These are phyloP conservation scores for Thelonectria discophora DNA, from an alignment of 2,329 filamentous ascomycete genomes.

Conservation along the genomic window DNA sequence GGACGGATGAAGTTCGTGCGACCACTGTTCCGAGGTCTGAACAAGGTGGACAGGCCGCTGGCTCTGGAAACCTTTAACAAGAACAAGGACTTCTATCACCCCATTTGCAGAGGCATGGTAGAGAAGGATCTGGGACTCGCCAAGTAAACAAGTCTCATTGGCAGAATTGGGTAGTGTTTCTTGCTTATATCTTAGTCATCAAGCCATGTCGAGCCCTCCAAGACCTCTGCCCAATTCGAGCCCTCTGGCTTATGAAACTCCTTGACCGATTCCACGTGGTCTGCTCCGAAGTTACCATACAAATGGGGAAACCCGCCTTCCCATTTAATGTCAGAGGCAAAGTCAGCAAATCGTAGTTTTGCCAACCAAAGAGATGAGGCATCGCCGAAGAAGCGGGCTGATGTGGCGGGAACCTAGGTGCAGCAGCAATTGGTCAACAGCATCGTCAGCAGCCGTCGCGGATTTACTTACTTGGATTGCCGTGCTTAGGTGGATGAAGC, in stretches of 20 bases:
- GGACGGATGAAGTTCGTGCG: slow-evolving; percentile 98
- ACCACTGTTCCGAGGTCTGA: slow-evolving; percentile 80
- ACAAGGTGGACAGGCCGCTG: slow-evolving; percentile 75
- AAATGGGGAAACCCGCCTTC: slow-evolving; percentile 68
- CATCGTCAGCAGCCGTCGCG: not conserved
- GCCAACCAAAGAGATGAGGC: slow-evolving; percentile 57
- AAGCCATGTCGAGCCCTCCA: slow-evolving; percentile 54
- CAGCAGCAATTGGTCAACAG: not conserved
- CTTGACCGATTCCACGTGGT: slow-evolving; percentile 58
- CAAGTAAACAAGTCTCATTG: not conserved
- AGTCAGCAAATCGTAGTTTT: slow-evolving; percentile 61
- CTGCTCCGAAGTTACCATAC: slow-evolving; percentile 65
- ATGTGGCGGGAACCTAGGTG: slow-evolving; percentile 56
- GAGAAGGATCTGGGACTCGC: slow-evolving; percentile 77
- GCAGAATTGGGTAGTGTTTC: no score
- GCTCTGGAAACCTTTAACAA: slow-evolving; percentile 85
- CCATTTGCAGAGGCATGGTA: slow-evolving; percentile 86
- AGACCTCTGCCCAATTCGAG: slow-evolving; percentile 58
- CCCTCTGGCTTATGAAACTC: slow-evolving; percentile 56
- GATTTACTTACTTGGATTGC: slow-evolving; percentile 57
- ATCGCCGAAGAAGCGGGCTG: slow-evolving; percentile 55
- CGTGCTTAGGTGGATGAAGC: slow-evolving; percentile 69
- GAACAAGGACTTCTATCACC: slow-evolving; percentile 93
- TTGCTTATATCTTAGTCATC: slow-evolving; percentile 39
- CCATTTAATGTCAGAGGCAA: slow-evolving; percentile 60